phyloP scores from a whole-genome alignment of 768 basidiomycete genomes.

The Rhodotorula babjevae region DNA sequence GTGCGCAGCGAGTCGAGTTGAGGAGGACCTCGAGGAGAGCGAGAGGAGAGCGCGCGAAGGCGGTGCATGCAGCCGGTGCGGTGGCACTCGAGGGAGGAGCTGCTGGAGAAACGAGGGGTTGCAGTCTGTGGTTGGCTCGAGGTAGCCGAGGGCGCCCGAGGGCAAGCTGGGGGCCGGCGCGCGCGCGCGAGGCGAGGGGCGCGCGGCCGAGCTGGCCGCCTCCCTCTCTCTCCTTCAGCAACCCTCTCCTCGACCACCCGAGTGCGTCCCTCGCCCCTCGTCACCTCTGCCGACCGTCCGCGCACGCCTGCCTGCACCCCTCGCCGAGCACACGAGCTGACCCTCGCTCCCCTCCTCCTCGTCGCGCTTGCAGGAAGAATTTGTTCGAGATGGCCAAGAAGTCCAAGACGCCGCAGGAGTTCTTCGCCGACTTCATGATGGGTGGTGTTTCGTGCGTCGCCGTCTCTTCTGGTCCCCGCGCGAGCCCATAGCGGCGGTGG shows the following conservation, averaged over 20 bases:
- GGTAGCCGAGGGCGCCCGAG: no score
- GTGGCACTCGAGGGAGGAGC: no score
- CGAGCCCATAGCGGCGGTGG: no score
- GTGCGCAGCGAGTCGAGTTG: no score
- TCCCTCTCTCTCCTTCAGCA: not conserved
- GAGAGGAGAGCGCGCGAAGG: no score
- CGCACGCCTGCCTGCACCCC: not conserved
- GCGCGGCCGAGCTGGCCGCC: not conserved
- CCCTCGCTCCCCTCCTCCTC: not conserved
- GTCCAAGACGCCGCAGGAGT: conserved; percentile 36
- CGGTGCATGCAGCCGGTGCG: no score
- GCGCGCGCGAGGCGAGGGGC: not conserved
- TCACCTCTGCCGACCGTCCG: no score
- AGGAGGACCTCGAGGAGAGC: no score
- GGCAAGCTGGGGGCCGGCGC: no score
- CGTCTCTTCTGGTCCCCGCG: not conserved
- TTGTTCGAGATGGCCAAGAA: conserved; percentile 30
- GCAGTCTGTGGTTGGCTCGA: not conserved
- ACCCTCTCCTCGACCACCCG: not conserved
- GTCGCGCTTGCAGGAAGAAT: conserved; percentile 1
- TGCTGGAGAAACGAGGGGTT: no score
- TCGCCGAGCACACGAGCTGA: no score
- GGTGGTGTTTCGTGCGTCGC: conserved; percentile 68
- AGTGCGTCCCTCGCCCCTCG: not conserved
- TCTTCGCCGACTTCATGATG: conserved; percentile 85